Conservation (phyloP, 352 stramenopile species). For the Bremia lactucae region DNA sequence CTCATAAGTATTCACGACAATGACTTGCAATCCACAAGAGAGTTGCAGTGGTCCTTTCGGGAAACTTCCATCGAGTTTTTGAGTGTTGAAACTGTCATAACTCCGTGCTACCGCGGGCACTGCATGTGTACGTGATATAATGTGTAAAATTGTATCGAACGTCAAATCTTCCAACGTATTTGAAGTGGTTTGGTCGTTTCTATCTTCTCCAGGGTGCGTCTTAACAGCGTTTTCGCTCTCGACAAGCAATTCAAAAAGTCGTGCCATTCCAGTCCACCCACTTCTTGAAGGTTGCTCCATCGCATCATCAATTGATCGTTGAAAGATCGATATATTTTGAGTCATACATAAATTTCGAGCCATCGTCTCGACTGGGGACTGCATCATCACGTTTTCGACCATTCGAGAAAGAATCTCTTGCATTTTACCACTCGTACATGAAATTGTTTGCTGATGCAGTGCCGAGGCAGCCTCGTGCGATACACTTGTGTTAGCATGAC, state of each 20-base stretch:
- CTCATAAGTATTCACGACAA: slow-evolving; percentile 70
- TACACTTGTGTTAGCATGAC: background rate
- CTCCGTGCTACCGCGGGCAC: slow-evolving; percentile 39
- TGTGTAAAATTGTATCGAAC: slow-evolving; percentile 70
- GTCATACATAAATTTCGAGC: slow-evolving; percentile 36
- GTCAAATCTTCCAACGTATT: slow-evolving; percentile 52
- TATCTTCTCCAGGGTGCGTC: slow-evolving; percentile 6
- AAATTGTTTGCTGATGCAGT: slow-evolving; percentile 13
- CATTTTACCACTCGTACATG: slow-evolving; percentile 25
- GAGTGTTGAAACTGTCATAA: slow-evolving; percentile 23
- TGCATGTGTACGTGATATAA: too few relatives aligned
- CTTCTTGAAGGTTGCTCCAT: slow-evolving; percentile 7
- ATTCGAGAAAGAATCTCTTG: slow-evolving; percentile 63
- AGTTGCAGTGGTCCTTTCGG: slow-evolving; percentile 67
- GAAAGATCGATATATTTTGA: slow-evolving; percentile 42
- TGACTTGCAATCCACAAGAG: slow-evolving; percentile 55
- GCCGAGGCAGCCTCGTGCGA: slow-evolving; percentile 4
- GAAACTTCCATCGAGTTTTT: slow-evolving; percentile 35
- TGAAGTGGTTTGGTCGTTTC: slow-evolving; percentile 6
- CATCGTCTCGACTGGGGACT: slow-evolving; percentile 33
- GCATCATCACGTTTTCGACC: slow-evolving; percentile 27
- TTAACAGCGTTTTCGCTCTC: slow-evolving; percentile 4
- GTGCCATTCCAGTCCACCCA: slow-evolving; percentile 14
- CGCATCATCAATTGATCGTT: slow-evolving; percentile 36
- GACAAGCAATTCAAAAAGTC: slow-evolving; percentile 23